A percentile compares a stretch with the other conserved stretches of the same genome.
phyloP scores from a whole-genome alignment of 75 land plant species.

The Cunninghamia lanceolata region DNA sequence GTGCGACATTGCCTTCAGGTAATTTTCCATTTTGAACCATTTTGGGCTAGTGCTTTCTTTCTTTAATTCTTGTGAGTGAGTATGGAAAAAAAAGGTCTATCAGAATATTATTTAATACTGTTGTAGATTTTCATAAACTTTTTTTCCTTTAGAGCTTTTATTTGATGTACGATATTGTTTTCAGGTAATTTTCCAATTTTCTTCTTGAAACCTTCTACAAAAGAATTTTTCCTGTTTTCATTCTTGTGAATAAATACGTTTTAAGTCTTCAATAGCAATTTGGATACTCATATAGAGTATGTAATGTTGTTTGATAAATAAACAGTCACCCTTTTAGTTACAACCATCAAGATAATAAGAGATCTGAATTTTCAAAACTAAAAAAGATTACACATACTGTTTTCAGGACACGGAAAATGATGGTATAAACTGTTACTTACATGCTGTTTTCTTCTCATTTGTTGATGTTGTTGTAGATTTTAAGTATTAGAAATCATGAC shows the following conservation, averaged over 20 bases:
- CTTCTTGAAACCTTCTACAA: neutral
- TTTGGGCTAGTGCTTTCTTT: neutral
- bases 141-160: slow-evolving; percentile 42
- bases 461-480: neutral
- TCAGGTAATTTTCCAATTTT: slow-evolving; percentile 46
- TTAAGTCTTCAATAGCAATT: neutral
- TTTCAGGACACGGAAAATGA: neutral
- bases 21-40: slow-evolving; percentile 4
- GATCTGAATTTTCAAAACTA: neutral
- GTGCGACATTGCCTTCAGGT: slow-evolving; percentile 91
- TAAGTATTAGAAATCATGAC: neutral
- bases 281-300: neutral
- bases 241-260: neutral
- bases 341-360: neutral
- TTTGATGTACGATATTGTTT: slow-evolving; percentile 79
- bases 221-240: neutral
- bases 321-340: neutral
- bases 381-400: neutral
- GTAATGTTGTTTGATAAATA: no score
- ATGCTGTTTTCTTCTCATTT: neutral
- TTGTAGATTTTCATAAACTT: neutral
- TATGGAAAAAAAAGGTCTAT: neutral
- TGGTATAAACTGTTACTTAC: neutral
- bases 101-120: neutral
- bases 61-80: neutral